A percentile compares a stretch with the other conserved stretches of the same genome.
phyloP scores from a whole-genome alignment of 371 early-diverging fungal species.

The Dentiscutata heterogama region DNA sequence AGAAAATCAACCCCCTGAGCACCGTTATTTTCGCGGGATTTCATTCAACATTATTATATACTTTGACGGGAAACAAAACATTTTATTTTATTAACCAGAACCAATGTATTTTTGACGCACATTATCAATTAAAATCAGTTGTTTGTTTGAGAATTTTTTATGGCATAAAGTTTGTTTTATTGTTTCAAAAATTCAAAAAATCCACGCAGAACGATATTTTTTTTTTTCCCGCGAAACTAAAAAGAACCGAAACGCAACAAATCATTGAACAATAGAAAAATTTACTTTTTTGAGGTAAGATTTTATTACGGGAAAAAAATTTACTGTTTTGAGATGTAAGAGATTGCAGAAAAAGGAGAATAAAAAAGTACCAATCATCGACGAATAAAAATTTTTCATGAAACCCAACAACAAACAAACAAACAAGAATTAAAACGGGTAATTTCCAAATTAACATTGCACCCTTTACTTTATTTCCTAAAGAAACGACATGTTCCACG shows the following conservation, averaged over 20 bases:
- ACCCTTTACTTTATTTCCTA: not conserved
- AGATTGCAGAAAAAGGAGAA: conserved; percentile 1
- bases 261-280: conserved; percentile 1
- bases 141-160: no score
- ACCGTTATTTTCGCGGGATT: no score
- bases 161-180: no score
- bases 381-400: not conserved
- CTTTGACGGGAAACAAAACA: no score
- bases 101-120: no score
- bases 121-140: no score
- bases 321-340: not conserved
- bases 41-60: no score
- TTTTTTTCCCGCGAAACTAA: no score
- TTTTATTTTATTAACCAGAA: no score
- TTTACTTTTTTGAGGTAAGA: conserved; percentile 6
- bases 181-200: no score
- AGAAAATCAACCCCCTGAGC: no score
- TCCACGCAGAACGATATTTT: no score
- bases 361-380: not conserved
- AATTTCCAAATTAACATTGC: not conserved
- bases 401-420: conserved; percentile 4
- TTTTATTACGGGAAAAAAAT: not conserved
- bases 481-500: not conserved
- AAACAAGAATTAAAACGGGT: conserved; percentile 12
- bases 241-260: not conserved